Base-by-base conservation (phyloP, 108 stramenopile genomes). In the Epithemia pelagica region DNA sequence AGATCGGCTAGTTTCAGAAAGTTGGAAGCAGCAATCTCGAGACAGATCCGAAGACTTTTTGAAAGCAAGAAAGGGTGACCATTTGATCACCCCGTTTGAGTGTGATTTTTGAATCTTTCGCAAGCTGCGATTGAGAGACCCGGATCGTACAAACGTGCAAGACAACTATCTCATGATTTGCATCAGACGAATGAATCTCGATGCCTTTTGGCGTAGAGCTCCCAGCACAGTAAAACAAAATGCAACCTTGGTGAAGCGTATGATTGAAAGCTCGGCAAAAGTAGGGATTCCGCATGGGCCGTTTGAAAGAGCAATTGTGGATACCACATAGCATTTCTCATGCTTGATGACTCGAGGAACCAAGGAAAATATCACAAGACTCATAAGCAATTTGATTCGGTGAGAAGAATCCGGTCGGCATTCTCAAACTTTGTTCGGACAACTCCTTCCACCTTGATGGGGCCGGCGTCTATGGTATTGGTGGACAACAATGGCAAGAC, bases 101-200 rank as follows among this genome's bases (percentile, higher is more conserved):
- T 65, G 64, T 27, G 46, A 54, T 21, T 53, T 25, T n/a, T 65
- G 64, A 5, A 26, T 30, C 32, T 52, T 53, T 26, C 25, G 30
- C 3, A 52, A 52, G n/a, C 23, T 65, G 2, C 15, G 37, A 10
- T 5, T 5, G 15, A 5, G 15, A 5, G 10, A 46, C 15, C 37
- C 37, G 15, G 37, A 46, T 46, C 37, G 5, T 5, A 5, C 10
- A 46, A 5, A 46, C 5, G 10, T 15, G 10, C 5, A 5, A 10
- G 37, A 46, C 15, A 46, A 46, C 5, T 46, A 46, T 15, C 15
- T 46, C 5, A 5, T 46, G 37, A 15, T 15, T 5, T 46, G 37
- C 15, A 46, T 46, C 15, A 5, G 37, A 46, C 37, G 37, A 5
- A 46, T 46, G 37, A 46, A 46, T 46, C 15, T 46, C 5, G 37